Conservation (phyloP, 768 basidiomycete genomes). For the Calocybe cyanea region DNA sequence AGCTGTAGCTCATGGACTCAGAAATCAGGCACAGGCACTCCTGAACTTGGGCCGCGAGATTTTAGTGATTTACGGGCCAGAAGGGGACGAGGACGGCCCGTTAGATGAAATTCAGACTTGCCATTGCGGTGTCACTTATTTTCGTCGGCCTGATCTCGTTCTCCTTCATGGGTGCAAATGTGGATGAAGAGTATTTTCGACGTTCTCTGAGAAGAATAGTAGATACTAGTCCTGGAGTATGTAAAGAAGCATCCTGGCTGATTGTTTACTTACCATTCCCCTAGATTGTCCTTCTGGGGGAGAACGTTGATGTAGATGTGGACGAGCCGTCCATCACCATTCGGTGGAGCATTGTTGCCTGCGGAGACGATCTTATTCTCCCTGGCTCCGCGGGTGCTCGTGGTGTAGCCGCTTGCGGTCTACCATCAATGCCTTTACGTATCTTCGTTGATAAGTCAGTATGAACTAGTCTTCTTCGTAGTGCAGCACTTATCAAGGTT, state of each 20-base stretch:
- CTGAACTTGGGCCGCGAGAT: conserved; percentile 38
- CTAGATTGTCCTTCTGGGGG: conserved; percentile 53
- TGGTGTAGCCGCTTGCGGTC: conserved; percentile 40
- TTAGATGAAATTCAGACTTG: conserved; percentile 47
- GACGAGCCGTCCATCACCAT: conserved; percentile 55
- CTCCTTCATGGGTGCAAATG: conserved; percentile 42
- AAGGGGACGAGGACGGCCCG: conserved; percentile 64
- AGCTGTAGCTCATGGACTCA: conserved; percentile 18
- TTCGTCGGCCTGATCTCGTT: conserved; percentile 47
- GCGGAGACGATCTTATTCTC: conserved; percentile 42
- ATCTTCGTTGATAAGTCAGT: conserved; percentile 50
- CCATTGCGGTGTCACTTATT: conserved; percentile 40
- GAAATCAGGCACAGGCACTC: conserved; percentile 29
- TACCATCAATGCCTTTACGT: conserved; percentile 37
- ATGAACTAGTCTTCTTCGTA: neutral
- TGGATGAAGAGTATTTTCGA: conserved; percentile 38
- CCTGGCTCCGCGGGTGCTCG: conserved; percentile 44
- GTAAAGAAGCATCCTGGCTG: conserved; percentile 9
- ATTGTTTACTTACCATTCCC: conserved; percentile 1
- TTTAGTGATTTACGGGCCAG: conserved; percentile 47
- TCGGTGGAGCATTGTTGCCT: conserved; percentile 53
- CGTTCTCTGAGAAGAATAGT: conserved; percentile 37
- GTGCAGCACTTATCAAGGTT: neutral
- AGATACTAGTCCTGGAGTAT: conserved; percentile 41
- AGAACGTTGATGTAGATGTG: conserved; percentile 55